Evolutionary conservation across 2,329 filamentous ascomycete genomes (phyloP).

Genomic region (Zymoseptoria tritici): DNA sequence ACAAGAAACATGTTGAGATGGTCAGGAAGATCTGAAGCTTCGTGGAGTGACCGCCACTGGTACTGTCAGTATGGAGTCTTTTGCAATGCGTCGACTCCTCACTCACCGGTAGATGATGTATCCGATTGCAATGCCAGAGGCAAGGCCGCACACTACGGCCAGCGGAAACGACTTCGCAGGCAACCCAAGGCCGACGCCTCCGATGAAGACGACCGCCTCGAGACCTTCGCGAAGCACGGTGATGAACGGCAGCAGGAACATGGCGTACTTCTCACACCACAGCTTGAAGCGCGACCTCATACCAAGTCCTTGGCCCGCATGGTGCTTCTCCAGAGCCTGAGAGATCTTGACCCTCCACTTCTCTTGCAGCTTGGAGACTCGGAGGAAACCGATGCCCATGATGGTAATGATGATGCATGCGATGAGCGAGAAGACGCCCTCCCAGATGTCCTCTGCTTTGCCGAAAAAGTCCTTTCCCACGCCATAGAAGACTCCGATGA

Average conservation of each 20-base stretch:
- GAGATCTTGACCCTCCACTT: constrained; percentile 84
- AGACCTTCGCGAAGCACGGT: constrained; percentile 82
- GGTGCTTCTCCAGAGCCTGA: constrained; percentile 55
- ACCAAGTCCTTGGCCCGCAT: constrained; percentile 30
- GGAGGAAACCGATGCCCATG: constrained; percentile 72
- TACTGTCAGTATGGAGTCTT: constrained; percentile 9
- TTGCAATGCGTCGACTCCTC: not conserved
- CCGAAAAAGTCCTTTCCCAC: constrained; percentile 62
- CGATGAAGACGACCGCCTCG: constrained; percentile 79
- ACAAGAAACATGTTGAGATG: constrained; percentile 71
- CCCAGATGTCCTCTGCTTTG: constrained; percentile 66
- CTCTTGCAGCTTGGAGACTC: constrained; percentile 73
- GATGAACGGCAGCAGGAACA: constrained; percentile 81
- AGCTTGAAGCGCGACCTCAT: constrained; percentile 48
- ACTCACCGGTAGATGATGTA: constrained; percentile 71
- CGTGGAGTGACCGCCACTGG: constrained; percentile 54
- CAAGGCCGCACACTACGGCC: constrained; percentile 64
- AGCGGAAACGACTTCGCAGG: constrained; percentile 72
- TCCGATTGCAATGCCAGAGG: constrained; percentile 60
- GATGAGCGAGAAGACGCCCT: constrained; percentile 68
- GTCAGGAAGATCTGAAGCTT: constrained; percentile 73
- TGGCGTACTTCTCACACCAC: constrained; percentile 69
- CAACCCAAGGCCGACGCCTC: constrained; percentile 69
- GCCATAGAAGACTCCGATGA: constrained; percentile 68
- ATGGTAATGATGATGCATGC: constrained; percentile 73